Conservation (phyloP, 163 green algal species). For the Chloroidium sp. region DNA sequence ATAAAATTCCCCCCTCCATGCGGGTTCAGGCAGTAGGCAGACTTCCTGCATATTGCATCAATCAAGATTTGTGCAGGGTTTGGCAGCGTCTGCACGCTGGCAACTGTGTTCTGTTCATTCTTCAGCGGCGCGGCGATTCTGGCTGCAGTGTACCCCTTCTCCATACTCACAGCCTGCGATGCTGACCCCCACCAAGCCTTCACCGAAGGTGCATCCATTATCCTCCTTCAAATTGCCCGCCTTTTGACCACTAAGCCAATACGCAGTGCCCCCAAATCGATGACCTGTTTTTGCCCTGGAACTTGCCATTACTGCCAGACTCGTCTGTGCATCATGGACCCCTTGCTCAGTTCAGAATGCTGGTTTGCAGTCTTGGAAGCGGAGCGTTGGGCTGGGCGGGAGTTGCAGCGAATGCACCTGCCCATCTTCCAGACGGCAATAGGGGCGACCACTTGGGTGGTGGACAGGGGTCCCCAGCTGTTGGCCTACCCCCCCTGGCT, state of each 20-base stretch:
- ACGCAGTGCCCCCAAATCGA: too few relatives aligned
- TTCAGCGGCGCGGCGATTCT: slow-evolving; percentile 49
- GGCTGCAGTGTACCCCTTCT: slow-evolving; percentile 55
- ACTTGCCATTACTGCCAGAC: too few relatives aligned
- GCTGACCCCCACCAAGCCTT: background rate
- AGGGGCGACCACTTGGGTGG: background rate
- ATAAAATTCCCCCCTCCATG: background rate
- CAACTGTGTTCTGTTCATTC: slow-evolving; percentile 45
- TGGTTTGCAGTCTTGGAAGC: too few relatives aligned
- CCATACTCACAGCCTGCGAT: slow-evolving; percentile 56
- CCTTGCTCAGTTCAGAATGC: too few relatives aligned
- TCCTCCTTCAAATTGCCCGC: too few relatives aligned
- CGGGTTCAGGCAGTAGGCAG: too few relatives aligned
- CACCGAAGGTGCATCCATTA: too few relatives aligned
- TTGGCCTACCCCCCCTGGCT: background rate
- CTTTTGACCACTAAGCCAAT: too few relatives aligned
- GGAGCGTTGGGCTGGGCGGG: background rate
- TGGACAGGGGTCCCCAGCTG: background rate
- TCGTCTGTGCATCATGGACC: too few relatives aligned
- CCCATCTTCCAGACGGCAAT: background rate
- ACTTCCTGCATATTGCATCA: background rate
- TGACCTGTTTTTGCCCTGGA: too few relatives aligned
- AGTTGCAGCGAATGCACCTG: background rate
- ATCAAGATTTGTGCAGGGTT: slow-evolving; percentile 41
- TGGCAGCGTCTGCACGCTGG: slow-evolving; percentile 31